Evolutionary conservation across 768 basidiomycete genomes (phyloP).

Genomic region (Floccularia luteovirens): DNA sequence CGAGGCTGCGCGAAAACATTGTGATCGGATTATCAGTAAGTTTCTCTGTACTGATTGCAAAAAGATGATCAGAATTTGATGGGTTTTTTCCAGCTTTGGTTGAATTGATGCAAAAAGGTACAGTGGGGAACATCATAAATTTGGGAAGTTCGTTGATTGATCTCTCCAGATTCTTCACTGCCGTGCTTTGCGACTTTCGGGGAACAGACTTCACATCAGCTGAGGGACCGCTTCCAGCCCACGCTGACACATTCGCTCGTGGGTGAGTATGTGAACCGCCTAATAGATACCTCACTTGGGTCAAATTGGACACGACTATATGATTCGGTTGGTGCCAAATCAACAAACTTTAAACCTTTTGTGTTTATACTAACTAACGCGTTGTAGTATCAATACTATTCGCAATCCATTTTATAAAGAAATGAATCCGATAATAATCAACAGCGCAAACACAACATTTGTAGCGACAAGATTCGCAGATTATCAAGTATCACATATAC

Average conservation of each 20-base stretch:
- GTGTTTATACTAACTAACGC: slow-evolving; percentile 1
- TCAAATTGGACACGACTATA: slow-evolving; percentile 95
- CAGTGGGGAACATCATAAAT: background rate
- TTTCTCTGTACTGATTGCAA: slow-evolving; percentile 24
- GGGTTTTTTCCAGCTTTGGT: slow-evolving; percentile 52
- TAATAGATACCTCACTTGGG: slow-evolving; percentile 86
- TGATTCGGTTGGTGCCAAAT: slow-evolving; percentile 71
- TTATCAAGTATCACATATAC: slow-evolving; percentile 1
- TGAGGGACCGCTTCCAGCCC: slow-evolving; percentile 93
- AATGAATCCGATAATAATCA: background rate
- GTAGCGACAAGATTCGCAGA: background rate
- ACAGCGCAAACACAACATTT: background rate
- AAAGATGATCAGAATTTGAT: too few relatives aligned
- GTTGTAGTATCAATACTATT: slow-evolving; percentile 85
- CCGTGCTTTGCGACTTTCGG: slow-evolving; percentile 90
- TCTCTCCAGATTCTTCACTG: slow-evolving; percentile 64
- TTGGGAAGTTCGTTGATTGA: background rate
- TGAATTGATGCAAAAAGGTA: slow-evolving; percentile 97
- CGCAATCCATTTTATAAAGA: slow-evolving; percentile 71
- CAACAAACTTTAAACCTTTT: background rate
- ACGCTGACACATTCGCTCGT: slow-evolving; percentile 78
- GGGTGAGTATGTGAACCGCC: slow-evolving; percentile 81
- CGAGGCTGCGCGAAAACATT: slow-evolving; percentile 90
- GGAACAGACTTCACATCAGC: slow-evolving; percentile 80
- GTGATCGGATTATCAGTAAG: slow-evolving; percentile 94